Evolutionary conservation across 345 rosid genomes (phyloP), one percentile per base, ranked within the genome.

Genomic region (Salix purpurea): DNA sequence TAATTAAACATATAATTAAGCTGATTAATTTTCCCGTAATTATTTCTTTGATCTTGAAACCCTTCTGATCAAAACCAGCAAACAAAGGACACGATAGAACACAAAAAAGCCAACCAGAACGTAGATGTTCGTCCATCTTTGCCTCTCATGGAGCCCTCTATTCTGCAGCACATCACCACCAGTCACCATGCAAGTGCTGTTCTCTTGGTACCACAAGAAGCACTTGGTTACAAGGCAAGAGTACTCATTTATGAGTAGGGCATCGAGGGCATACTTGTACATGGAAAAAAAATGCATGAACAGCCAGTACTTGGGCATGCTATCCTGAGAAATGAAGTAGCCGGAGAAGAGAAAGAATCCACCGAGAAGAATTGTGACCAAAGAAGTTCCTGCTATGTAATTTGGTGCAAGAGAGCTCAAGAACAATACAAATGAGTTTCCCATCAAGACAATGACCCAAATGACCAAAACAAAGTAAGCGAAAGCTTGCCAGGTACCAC

Each of bases 261-360:
- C 96, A 16, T 94, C 99, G 12, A 94, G 91, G 2, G 95, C 97
- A 66, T 94, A 94, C 72, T 90, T 94, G 78, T 94, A 94, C 99
- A 94, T 93, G 7, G 99, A 94, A 69, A 94, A 74, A 82, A 89
- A 93, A 77, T 94, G 90, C 99, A 94, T 94, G 86, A 92, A 91
- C 3, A 91, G 88, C 97, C 99, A 94, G 67, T 90, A 94, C 85
- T 88, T 90, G 9, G 98, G 99, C 67, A 94, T 70, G 68, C 96
- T 88, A 4, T 89, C 91, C 71, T 86, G 80, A 3, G 97, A 88
- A 13, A 94, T 91, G 85, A 94, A 94, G 83, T 94, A 94, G 11
- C 99, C 99, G 1, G 97, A 94, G 84, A 94, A 95, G 75, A 95
- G 88, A 72, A 95, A 95, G 85, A 92, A 92, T 2, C 88, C 92